Evolutionary conservation across 192 early-diverging fungal species (phyloP).

Genomic region (Rhizophagus prolifer): DNA sequence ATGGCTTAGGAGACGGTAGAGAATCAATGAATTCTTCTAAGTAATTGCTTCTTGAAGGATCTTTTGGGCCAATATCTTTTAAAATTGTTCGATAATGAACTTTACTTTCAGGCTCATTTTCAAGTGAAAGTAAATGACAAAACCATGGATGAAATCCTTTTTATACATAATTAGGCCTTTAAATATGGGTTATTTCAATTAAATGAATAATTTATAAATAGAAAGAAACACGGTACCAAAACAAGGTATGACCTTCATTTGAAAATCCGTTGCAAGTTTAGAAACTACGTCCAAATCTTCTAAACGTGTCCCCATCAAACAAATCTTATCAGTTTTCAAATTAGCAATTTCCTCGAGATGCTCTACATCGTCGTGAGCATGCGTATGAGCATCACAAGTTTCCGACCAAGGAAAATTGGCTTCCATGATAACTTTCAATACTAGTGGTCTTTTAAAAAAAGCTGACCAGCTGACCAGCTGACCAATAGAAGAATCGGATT

Average conservation of each 20-base stretch:
- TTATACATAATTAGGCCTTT: constrained; percentile 9
- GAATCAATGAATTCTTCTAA: constrained; percentile 26
- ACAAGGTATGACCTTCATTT: constrained; percentile 40
- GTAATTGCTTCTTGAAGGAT: not conserved
- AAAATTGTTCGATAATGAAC: constrained; percentile 21
- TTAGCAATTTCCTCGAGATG: constrained; percentile 31
- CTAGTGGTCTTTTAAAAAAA: too few species aligned
- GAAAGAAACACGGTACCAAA: constrained; percentile 45
- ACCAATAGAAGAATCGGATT: too few species aligned
- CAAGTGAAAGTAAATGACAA: constrained; percentile 15
- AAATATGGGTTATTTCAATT: constrained; percentile 10
- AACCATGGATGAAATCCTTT: constrained; percentile 31
- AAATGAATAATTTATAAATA: constrained; percentile 20
- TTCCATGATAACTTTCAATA: not conserved
- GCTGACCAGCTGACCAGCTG: too few species aligned
- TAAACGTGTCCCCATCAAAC: constrained; percentile 40
- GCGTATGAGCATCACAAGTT: constrained; percentile 40
- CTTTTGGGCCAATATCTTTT: not conserved
- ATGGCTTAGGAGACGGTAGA: constrained; percentile 32
- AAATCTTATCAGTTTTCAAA: constrained; percentile 32
- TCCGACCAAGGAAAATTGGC: constrained; percentile 15
- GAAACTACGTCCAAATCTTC: constrained; percentile 46
- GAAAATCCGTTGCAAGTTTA: constrained; percentile 32
- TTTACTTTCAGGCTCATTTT: constrained; percentile 18
- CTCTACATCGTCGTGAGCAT: constrained; percentile 41